These are phyloP conservation scores for Schizophyllum amplum DNA, from an alignment of 1,284 basidiomycete genomes.

Conservation along the genomic window DNA sequence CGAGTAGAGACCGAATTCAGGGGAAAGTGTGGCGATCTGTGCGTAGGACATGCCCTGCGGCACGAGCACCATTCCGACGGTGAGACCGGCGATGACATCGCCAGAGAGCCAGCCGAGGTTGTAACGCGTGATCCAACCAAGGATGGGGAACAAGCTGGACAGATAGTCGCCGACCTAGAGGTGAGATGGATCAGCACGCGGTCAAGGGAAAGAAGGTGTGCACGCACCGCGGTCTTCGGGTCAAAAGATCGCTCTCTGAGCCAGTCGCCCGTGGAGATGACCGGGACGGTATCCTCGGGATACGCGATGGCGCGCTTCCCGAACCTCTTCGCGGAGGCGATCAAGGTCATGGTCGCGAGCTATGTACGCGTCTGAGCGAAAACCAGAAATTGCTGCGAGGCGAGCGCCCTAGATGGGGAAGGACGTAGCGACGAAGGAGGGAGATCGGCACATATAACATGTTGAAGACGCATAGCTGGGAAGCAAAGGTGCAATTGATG, in stretches of 20 bases:
- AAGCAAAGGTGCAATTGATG: no score
- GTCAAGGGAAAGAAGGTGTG: constrained; percentile 10
- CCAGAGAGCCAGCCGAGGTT: constrained; percentile 70
- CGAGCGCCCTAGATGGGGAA: no score
- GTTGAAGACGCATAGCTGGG: no score
- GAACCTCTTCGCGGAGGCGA: constrained; percentile 35
- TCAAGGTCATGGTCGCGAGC: constrained; percentile 22
- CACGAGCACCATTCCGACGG: constrained; percentile 87
- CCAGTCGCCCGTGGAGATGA: constrained; percentile 51
- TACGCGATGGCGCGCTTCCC: constrained; percentile 54
- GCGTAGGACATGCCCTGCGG: constrained; percentile 87
- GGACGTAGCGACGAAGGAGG: no score
- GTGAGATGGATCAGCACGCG: constrained; percentile 5
- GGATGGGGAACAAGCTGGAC: constrained; percentile 71
- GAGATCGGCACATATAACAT: no score
- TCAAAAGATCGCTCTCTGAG: constrained; percentile 28
- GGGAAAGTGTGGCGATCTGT: constrained; percentile 72
- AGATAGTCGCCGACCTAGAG: constrained; percentile 50
- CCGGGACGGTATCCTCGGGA: constrained; percentile 49
- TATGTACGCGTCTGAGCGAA: no score
- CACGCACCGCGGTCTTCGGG: constrained; percentile 43
- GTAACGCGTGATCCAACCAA: constrained; percentile 79
- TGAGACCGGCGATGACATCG: constrained; percentile 84
- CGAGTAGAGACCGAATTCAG: constrained; percentile 92
- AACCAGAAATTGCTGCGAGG: no score